Percentiles rank a stretch among this genome's conserved stretches.
Conservation (phyloP, 192 early-diverging fungal species). For the Endogone sp. region DNA sequence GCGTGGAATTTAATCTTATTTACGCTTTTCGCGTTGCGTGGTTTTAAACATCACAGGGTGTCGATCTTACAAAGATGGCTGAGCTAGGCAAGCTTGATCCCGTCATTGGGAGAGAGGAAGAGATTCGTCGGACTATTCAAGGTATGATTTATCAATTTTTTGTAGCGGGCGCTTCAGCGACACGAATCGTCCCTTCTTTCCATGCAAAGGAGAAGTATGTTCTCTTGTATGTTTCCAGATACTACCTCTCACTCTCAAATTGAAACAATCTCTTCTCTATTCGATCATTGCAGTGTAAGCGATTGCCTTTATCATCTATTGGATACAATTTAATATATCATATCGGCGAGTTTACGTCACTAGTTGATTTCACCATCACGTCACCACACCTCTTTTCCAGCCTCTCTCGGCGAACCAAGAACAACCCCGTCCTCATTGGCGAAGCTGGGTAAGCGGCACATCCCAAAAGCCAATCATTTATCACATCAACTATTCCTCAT, state of each 20-base stretch:
- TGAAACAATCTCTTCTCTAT: no score
- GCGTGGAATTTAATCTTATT: neutral
- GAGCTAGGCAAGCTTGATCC: constrained; percentile 78
- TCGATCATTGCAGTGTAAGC: no score
- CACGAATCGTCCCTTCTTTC: neutral
- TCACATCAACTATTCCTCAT: neutral
- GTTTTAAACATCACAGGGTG: constrained; percentile 36
- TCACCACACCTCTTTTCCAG: constrained; percentile 8
- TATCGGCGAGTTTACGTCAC: no score
- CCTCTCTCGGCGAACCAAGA: constrained; percentile 70
- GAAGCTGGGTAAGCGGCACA: constrained; percentile 66
- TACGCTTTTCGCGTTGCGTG: neutral
- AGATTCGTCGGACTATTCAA: constrained; percentile 74
- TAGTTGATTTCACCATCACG: neutral
- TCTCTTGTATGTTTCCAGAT: neutral
- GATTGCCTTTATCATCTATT: no score
- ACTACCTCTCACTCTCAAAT: no score
- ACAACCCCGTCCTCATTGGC: constrained; percentile 73
- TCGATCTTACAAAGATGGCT: constrained; percentile 72
- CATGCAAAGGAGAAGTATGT: neutral
- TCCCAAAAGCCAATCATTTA: no score
- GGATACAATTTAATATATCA: no score
- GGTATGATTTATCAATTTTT: constrained; percentile 27
- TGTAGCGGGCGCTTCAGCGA: neutral
- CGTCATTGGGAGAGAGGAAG: constrained; percentile 75